phyloP scores from a whole-genome alignment of 768 basidiomycete genomes.

The Boletus pseudopeckii region DNA sequence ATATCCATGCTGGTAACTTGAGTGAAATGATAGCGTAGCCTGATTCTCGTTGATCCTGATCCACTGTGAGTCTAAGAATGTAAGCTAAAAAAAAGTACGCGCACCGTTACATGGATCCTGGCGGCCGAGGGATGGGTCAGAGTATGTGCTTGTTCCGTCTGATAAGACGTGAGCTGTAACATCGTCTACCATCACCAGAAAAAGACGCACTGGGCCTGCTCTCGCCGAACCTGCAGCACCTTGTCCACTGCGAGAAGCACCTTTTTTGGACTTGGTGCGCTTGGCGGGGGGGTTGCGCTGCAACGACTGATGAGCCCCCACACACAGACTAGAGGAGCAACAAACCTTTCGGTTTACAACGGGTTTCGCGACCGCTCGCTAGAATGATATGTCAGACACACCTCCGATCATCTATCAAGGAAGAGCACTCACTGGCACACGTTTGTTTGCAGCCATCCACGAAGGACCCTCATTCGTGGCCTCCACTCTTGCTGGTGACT shows the following conservation, averaged over 20 bases:
- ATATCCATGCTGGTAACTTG: not conserved
- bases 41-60: not conserved
- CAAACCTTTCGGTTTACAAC: not conserved
- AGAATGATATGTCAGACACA: not conserved
- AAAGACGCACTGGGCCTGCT: not conserved
- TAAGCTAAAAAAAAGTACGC: not conserved
- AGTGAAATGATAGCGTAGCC: not conserved
- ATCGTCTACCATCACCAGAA: not conserved
- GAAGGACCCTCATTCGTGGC: not conserved
- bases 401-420: not conserved
- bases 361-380: not conserved
- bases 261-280: not conserved
- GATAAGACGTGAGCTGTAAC: not conserved
- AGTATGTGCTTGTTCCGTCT: not conserved
- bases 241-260: no score
- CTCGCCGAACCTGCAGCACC: no score
- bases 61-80: not conserved
- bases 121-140: not conserved
- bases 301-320: not conserved
- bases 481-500: not conserved
- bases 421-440: not conserved
- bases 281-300: not conserved
- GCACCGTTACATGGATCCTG: not conserved
- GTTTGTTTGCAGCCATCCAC: not conserved
- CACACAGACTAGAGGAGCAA: not conserved